Base-by-base conservation (phyloP, 176 grass and related monocot species). In the Phyllostachys edulis region DNA sequence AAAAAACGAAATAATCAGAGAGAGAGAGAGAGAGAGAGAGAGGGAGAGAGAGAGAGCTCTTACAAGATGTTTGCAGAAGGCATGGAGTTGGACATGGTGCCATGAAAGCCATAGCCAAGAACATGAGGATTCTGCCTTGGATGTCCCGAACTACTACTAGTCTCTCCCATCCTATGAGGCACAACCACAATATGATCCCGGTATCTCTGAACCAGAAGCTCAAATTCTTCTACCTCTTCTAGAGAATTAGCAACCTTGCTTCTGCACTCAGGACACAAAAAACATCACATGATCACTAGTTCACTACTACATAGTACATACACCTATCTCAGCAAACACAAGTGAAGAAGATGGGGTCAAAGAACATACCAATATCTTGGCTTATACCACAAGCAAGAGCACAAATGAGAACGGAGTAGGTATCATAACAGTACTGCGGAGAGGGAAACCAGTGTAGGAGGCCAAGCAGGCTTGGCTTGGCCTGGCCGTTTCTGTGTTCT, bases 51-150 rank as follows among this genome's bases (percentile, higher is more conserved):
- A 72, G 40, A 6, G 5, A 1, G 9, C 6, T 71, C 81, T 85
- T 80, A 90, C 91, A 90, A 88, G 82, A 90, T 88, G 71, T 78
- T 86, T 11, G 88, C 71, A 26, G 84, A 42, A 71, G 82, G 65
- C 71, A 71, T 67, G 52, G 84, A 72, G 88, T 24, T 86, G 79
- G 67, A 7, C 61, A 87, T 57, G 87, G 75, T 64, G 45, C 72
- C 83, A 50, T 78, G 79, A 80, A 89, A 89, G 87, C 76, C 76
- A 80, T 84, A 76, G 40, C 63, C 84, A 80, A 90, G 60, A 74
- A 79, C 67, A 82, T 49, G 85, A 41, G 59, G 74, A 73, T 57
- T 63, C 70, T 80, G 87, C 76, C 84, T 85, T 16, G 90, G 67
- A 69, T 85, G 86, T 15, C 78, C 85, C 7, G 83, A 78, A 45